phyloP scores from a whole-genome alignment of 352 stramenopile genomes.

The Phytophthora pistaciae region DNA sequence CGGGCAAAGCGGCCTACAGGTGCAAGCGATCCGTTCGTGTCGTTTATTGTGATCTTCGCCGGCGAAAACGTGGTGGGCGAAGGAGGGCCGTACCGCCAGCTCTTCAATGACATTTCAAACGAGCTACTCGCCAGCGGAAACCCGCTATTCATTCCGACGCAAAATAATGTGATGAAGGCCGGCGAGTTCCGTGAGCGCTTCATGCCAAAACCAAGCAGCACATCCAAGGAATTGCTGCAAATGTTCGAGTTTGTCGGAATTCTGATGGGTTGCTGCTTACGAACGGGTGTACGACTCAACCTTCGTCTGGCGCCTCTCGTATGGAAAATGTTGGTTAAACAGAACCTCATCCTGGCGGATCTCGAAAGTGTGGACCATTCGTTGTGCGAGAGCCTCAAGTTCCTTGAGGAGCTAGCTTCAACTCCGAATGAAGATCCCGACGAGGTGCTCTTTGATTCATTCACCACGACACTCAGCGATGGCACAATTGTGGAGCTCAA shows the following conservation, averaged over 20 bases:
- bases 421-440: constrained; percentile 13
- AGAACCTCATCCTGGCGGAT: constrained; percentile 66
- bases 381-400: constrained; percentile 65
- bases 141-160: constrained; percentile 74
- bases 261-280: constrained; percentile 81
- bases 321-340: constrained; percentile 85
- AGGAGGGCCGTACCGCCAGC: constrained; percentile 78
- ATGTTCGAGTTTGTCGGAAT: constrained; percentile 86
- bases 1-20: constrained; percentile 78
- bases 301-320: constrained; percentile 76
- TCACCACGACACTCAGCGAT: constrained; percentile 78
- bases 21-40: constrained; percentile 82
- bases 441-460: constrained; percentile 71
- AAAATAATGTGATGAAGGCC: constrained; percentile 77
- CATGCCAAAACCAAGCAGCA: constrained; percentile 67
- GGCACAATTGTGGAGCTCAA: constrained; percentile 75
- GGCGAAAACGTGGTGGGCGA: constrained; percentile 86
- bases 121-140: constrained; percentile 65
- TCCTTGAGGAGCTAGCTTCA: constrained; percentile 42
- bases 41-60: constrained; percentile 82
- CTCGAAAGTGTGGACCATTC: constrained; percentile 70
- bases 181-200: constrained; percentile 78
- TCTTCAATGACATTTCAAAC: constrained; percentile 82
- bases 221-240: constrained; percentile 59
- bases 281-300: constrained; percentile 81